Evolutionary conservation across 2,329 filamentous ascomycete genomes (phyloP), one percentile per base, ranked within the genome.

Genomic region (Domatiomyces catenatus): DNA sequence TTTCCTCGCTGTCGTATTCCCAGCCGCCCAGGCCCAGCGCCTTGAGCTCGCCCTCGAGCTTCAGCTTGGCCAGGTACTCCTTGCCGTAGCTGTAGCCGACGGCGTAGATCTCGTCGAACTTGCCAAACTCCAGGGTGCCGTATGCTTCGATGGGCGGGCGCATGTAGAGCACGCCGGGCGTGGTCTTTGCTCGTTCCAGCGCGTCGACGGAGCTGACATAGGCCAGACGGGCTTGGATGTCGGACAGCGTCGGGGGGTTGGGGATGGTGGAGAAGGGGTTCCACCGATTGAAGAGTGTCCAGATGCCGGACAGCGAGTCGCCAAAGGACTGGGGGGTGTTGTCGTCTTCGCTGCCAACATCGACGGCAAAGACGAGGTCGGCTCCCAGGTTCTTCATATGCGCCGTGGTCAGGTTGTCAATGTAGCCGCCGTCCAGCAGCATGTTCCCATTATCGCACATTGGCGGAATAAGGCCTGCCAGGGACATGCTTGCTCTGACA

Each of bases 371-470:
- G 56, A 98, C 94, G 44, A 92, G 81, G 62, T 95, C 87, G 8
- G 88, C 88, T 0, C 92, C 92, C 0, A 98, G 75, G 2, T 81
- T 83, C 66, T 94, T 94, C 92, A 98, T 98, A 67, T 96, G 89
- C 12, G 86, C 84, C 17, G 98, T 93, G 0, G 92, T 96, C 52
- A 98, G 71, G 60, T 98, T 98, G 73, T 98, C 92, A 48, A 96
- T 83, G 65, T 98, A 98, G 15, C 92, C 92, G 43, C 92, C 92
- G 60, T 98, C 92, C 0, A 98, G 76, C 1, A 98, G 75, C 88
- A 98, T 94, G 70, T 83, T 90, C 20, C 93, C 92, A 62, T 98
- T 90, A 62, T 98, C 92, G 62, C 92, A 98, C 18, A 98, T 77
- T 0, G 92, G 92, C 10, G 93, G 93, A 5, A 98, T 72, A 8